phyloP scores from a whole-genome alignment of 345 rosid genomes.

The Ceriops zippeliana region DNA sequence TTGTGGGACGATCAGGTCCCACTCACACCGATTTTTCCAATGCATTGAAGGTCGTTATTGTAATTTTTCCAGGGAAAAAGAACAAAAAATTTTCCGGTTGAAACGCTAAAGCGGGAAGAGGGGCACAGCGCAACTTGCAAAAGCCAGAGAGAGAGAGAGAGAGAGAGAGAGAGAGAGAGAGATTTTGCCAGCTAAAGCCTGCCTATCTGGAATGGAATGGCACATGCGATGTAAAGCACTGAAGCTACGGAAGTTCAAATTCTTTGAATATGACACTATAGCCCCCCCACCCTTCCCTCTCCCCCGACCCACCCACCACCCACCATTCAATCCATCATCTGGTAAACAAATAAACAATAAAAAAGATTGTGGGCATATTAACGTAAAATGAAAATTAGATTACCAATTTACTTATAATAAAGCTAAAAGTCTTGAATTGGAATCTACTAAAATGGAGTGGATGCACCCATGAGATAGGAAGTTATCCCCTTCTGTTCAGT shows the following conservation, averaged over 20 bases:
- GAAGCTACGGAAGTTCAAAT: neutral
- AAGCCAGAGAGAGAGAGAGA: neutral
- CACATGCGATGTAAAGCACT: constrained; percentile 28
- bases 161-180: neutral
- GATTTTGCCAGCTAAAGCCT: constrained; percentile 36
- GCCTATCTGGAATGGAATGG: constrained; percentile 38
- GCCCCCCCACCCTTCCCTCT: no score
- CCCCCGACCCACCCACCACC: no score
- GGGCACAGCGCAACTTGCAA: constrained; percentile 28
- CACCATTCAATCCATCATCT: no score
- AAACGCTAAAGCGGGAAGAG: constrained; percentile 18
- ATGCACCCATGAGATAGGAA: no score
- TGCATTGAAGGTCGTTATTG: neutral
- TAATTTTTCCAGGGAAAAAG: neutral
- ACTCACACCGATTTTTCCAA: neutral
- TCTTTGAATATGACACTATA: neutral
- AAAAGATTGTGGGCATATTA: no score
- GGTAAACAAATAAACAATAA: no score
- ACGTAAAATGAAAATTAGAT: no score
- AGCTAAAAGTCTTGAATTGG: no score
- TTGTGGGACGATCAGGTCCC: neutral
- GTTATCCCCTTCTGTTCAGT: no score
- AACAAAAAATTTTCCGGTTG: neutral
- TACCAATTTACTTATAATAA: no score
- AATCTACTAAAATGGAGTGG: no score